Evolutionary conservation across 202 grass and related monocot genomes (phyloP).

Genomic region (Dendrocalamus latiflorus): DNA sequence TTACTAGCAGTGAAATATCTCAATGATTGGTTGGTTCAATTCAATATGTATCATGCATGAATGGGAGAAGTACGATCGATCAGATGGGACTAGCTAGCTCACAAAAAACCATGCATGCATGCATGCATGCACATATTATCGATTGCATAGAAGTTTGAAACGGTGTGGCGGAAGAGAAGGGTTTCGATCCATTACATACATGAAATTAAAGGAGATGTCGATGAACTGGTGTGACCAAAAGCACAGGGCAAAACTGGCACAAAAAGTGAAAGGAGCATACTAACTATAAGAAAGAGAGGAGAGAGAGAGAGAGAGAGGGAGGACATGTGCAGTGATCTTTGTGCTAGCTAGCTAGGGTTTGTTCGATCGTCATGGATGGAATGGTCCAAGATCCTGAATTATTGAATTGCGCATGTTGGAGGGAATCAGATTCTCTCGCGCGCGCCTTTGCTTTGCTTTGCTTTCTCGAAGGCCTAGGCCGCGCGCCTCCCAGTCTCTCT

Average conservation of each 20-base stretch:
- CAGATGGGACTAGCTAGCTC: constrained; percentile 17
- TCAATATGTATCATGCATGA: neutral
- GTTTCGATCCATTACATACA: neutral
- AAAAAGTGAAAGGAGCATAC: constrained; percentile 14
- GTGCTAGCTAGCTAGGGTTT: neutral
- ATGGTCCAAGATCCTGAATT: constrained; percentile 31
- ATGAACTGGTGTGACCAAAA: constrained; percentile 5
- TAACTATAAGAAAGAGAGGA: neutral
- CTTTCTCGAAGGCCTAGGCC: constrained; percentile 1
- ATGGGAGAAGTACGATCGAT: neutral
- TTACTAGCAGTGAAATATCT: neutral
- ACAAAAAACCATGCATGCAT: constrained; percentile 6
- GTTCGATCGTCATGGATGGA: neutral
- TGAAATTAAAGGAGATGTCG: neutral
- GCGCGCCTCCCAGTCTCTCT: neutral
- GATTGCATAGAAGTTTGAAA: neutral
- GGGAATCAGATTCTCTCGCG: constrained; percentile 25
- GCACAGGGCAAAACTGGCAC: constrained; percentile 24
- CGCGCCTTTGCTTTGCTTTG: no score
- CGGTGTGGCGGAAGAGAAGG: neutral
- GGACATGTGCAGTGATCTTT: neutral
- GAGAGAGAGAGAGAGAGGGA: neutral
- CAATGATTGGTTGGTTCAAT: neutral
- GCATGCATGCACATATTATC: neutral
- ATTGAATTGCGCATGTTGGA: constrained; percentile 16